Evolutionary conservation across 2,329 filamentous ascomycete species (phyloP).

Genomic region (Talaromyces sp.): DNA sequence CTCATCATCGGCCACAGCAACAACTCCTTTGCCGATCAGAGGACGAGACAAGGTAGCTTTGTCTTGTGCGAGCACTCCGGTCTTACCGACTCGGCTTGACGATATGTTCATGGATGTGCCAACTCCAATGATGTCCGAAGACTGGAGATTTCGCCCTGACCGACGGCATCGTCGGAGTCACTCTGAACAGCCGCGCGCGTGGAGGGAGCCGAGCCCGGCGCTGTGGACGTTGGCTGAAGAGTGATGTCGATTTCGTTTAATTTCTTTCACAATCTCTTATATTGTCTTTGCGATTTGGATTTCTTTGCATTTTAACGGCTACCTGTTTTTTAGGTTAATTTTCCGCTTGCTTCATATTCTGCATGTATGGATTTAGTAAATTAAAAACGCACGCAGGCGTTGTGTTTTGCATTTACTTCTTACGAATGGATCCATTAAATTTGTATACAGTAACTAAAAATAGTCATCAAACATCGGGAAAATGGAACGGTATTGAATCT

Average conservation of each 20-base stretch:
- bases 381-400: neutral
- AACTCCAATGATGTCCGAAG: neutral
- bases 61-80: slow-evolving; percentile 14
- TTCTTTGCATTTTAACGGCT: neutral
- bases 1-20: neutral
- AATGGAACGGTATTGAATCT: neutral
- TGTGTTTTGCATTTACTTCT: neutral
- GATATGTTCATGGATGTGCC: neutral
- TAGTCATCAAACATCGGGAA: neutral
- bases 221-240: slow-evolving; percentile 33
- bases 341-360: neutral
- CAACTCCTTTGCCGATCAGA: neutral
- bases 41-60: slow-evolving; percentile 16
- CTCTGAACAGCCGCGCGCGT: slow-evolving; percentile 32
- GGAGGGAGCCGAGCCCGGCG: slow-evolving; percentile 29
- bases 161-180: slow-evolving; percentile 31
- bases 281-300: neutral
- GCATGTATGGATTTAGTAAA: neutral
- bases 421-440: neutral
- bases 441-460: neutral
- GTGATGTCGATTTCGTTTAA: neutral
- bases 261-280: neutral
- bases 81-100: neutral
- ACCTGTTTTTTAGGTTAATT: neutral
- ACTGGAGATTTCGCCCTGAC: slow-evolving; percentile 12